phyloP scores from a whole-genome alignment of 768 basidiomycete species.

The Rhizopogon vinicolor region DNA sequence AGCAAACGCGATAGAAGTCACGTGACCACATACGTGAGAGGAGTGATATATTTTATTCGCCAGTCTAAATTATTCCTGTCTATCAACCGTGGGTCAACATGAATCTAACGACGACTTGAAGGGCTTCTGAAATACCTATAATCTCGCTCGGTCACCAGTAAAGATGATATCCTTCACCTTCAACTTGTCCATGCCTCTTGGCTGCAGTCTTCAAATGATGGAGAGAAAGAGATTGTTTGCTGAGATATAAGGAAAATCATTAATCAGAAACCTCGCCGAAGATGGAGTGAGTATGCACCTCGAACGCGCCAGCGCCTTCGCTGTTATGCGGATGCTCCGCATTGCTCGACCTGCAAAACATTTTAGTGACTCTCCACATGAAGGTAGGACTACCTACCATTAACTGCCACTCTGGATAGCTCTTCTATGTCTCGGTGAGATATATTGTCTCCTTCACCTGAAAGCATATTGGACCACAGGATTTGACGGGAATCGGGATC shows the following conservation, averaged over 20 bases:
- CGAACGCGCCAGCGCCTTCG: not conserved
- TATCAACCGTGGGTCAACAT: not conserved
- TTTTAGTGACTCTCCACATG: not conserved
- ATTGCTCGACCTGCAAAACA: not conserved
- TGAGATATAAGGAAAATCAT: not conserved
- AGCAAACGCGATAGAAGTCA: not conserved
- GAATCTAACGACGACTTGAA: not conserved
- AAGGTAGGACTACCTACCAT: not conserved
- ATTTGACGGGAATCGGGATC: not conserved
- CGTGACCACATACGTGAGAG: not conserved
- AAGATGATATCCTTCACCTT: conserved; percentile 1
- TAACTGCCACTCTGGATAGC: not conserved
- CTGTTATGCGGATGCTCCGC: not conserved
- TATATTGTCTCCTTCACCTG: not conserved
- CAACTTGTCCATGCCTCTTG: not conserved
- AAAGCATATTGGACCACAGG: not conserved
- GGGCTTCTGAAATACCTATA: not conserved
- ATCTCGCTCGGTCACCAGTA: not conserved
- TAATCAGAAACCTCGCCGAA: not conserved
- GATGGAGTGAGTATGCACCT: not conserved
- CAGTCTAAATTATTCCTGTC: too few species aligned
- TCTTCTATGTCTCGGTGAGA: not conserved
- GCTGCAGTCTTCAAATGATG: not conserved
- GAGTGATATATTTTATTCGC: not conserved
- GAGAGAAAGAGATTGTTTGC: not conserved